Base-by-base conservation (phyloP, 805 yeast species). In the Millerago galiae region DNA sequence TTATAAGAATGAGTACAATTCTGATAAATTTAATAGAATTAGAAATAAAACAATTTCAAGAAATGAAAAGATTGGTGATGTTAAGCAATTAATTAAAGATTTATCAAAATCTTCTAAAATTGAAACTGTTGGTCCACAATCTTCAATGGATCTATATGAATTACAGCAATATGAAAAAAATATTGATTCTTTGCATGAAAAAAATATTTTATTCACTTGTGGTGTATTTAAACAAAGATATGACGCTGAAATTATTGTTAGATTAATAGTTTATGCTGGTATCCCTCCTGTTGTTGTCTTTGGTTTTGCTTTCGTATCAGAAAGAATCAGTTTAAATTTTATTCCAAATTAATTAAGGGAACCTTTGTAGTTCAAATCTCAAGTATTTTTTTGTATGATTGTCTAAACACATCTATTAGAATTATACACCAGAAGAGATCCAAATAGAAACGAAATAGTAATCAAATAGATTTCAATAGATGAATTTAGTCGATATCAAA, bases 181-280 rank as follows among this genome's bases (percentile, higher is more conserved):
- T 21, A 49, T 59, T 18, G 55, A 50, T 8, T 45, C 49, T n/a
- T 34, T 51, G 12, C 50, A 51, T 12, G 50, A 52, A 35, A 52
- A 54, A 24, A 51, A 48, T 29, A 51, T 47, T 13, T 34, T 49
- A 2, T 55, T 49, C 24, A 57, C 61, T 2, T 65, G 71, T 49
- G 75, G 73, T 13, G 83, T 78, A 0, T 76, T 74, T 54, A 70
- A 70, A 44, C 73, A 78, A 3, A 71, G 90, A 38, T 81, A 82
- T 51, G 89, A 80, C 43, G 80, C 83, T 26, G 91, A 83, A 47
- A 83, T 87, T 3, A 62, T 86, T 27, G 89, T 93, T 9, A 72
- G 95, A 53, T 66, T 85, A 47, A 62, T 83, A 14, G 84, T 89
- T 1, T 91, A 91, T 62, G 81, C 85, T 1, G 98, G 98, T 0